These are phyloP conservation scores for Colletotrichum spinosum DNA, from an alignment of 2,329 filamentous ascomycete genomes.

Conservation along the genomic window DNA sequence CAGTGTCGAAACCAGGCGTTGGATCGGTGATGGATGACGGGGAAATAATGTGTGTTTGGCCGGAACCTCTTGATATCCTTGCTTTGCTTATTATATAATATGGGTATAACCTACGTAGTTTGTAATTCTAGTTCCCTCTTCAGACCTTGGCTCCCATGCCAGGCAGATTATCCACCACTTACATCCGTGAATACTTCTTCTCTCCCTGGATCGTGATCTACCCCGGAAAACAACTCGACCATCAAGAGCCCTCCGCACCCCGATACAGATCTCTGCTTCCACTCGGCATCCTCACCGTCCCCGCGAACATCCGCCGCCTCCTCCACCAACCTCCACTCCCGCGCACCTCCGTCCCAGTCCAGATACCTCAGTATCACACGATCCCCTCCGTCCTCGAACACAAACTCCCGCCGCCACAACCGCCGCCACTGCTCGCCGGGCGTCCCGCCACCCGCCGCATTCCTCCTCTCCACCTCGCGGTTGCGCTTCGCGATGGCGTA, in stretches of 20 bases:
- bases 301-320: conserved; percentile 48
- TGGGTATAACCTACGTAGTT: background rate
- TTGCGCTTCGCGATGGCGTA: conserved; percentile 44
- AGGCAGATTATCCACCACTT: no score
- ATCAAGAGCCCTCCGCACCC: conserved; percentile 38
- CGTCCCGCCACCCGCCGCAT: conserved; percentile 43
- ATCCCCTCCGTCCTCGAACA: conserved; percentile 50
- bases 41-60: no score
- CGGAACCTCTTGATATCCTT: background rate
- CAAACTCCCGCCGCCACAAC: conserved; percentile 47
- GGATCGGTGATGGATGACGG: conserved; percentile 18
- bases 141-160: no score
- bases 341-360: conserved; percentile 42
- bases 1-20: conserved; percentile 38
- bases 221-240: conserved; percentile 17
- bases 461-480: conserved; percentile 43
- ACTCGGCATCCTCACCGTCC: conserved; percentile 44
- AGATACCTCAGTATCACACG: conserved; percentile 46
- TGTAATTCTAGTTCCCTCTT: no score
- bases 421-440: conserved; percentile 46
- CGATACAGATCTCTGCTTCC: conserved; percentile 51
- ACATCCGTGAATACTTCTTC: no score
- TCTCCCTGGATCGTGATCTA: no score
- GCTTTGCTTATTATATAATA: conserved; percentile 9
- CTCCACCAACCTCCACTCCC: conserved; percentile 51